Evolutionary conservation across 768 basidiomycete genomes (phyloP).

Genomic region (Xerocomus brunneocitrinus): DNA sequence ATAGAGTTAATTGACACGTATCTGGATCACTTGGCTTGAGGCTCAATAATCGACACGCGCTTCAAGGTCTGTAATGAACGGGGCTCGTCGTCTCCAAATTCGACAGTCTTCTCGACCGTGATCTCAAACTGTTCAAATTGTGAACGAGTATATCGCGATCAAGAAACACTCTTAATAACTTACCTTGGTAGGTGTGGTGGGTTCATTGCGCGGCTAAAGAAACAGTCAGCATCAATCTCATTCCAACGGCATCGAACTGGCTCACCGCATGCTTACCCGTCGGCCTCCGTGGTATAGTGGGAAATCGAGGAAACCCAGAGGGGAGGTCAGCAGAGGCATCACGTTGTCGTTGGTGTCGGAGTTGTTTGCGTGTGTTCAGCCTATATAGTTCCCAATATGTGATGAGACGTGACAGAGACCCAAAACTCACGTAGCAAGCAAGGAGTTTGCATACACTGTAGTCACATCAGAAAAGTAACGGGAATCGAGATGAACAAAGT

Average conservation of each 20-base stretch:
- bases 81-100: constrained; percentile 19
- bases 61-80: neutral
- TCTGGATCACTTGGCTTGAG: constrained; percentile 2
- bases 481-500: neutral
- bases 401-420: neutral
- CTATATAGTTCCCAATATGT: constrained; percentile 13
- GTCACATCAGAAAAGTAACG: neutral
- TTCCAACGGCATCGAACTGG: neutral
- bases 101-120: constrained; percentile 27
- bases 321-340: constrained; percentile 28
- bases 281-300: constrained; percentile 15
- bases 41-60: constrained; percentile 8
- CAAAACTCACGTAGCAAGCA: constrained; percentile 39
- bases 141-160: neutral
- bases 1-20: neutral
- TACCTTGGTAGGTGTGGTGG: constrained; percentile 17
- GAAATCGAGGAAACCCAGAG: constrained; percentile 21
- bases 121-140: constrained; percentile 22
- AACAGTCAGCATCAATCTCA: neutral
- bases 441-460: constrained; percentile 48
- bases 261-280: constrained; percentile 10
- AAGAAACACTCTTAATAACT: neutral
- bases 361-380: constrained; percentile 35
- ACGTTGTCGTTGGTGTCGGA: constrained; percentile 29
- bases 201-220: constrained; percentile 10